These are phyloP conservation scores for Hypoxylon lienhwacheense DNA, from an alignment of 495 filamentous ascomycete species.

Conservation along the genomic window DNA sequence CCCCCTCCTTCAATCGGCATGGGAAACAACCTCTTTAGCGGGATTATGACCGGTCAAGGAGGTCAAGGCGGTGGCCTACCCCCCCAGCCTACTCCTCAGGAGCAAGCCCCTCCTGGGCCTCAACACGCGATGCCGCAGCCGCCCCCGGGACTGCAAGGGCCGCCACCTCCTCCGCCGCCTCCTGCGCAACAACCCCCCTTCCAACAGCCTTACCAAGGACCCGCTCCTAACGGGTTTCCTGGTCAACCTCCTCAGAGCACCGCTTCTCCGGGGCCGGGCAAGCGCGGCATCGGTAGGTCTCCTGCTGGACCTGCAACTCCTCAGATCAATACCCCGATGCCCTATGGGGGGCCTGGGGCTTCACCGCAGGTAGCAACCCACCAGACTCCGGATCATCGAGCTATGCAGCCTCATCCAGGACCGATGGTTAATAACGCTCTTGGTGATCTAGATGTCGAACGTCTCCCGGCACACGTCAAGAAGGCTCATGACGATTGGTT, in stretches of 20 bases:
- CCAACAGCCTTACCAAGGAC: constrained; percentile 55
- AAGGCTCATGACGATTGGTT: constrained; percentile 85
- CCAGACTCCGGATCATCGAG: constrained; percentile 66
- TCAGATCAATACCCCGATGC: constrained; percentile 78
- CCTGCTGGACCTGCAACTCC: constrained; percentile 82
- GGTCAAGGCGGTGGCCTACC: constrained; percentile 82
- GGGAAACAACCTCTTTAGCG: constrained; percentile 89
- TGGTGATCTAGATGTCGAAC: constrained; percentile 83
- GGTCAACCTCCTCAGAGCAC: constrained; percentile 78
- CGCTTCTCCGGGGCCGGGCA: constrained; percentile 80
- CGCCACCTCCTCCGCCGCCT: constrained; percentile 60
- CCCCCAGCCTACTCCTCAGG: constrained; percentile 73
- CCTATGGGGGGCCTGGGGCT: constrained; percentile 76
- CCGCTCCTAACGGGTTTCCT: constrained; percentile 52
- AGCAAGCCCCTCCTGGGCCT: constrained; percentile 54
- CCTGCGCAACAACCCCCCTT: constrained; percentile 55
- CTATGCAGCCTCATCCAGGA: constrained; percentile 48
- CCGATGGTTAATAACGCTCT: constrained; percentile 69
- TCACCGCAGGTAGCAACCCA: constrained; percentile 83
- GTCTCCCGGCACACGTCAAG: constrained; percentile 78
- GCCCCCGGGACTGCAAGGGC: constrained; percentile 65
- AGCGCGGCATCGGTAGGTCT: constrained; percentile 57
- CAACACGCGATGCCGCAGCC: constrained; percentile 64
- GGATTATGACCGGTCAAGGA: constrained; percentile 90
- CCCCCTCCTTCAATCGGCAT: constrained; percentile 87